These are phyloP conservation scores for Chlorella variabilis DNA, from an alignment of 163 green algal genomes.

Conservation along the genomic window DNA sequence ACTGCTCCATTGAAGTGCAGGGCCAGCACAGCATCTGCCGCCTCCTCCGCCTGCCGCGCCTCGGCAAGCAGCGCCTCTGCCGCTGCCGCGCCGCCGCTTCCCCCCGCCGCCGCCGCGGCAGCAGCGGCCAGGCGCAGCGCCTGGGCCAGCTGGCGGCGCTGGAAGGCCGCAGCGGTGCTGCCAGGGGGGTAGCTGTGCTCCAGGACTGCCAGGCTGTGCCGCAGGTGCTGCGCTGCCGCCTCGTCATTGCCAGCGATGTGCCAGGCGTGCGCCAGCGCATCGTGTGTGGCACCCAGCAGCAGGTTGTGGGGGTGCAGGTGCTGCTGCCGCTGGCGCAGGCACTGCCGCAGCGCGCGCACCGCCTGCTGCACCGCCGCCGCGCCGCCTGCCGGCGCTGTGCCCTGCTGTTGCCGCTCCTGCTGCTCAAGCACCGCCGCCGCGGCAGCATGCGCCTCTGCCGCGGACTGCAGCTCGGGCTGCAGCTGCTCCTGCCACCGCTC, in stretches of 20 bases:
- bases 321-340: conserved; percentile 26
- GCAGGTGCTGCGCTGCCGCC: conserved; percentile 21
- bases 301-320: conserved; percentile 42
- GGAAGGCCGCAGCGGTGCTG: conserved; percentile 30
- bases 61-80: background rate
- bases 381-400: background rate
- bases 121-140: conserved; percentile 24
- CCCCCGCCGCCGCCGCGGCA: background rate
- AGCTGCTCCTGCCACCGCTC: conserved; percentile 24
- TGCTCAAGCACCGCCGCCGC: conserved; percentile 23
- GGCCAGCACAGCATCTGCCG: conserved; percentile 7
- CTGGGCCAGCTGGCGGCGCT: conserved; percentile 30
- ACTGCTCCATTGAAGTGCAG: too few species aligned
- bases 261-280: conserved; percentile 33
- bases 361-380: conserved; percentile 8
- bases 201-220: conserved; percentile 23
- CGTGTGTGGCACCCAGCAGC: conserved; percentile 44
- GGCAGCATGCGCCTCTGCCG: background rate
- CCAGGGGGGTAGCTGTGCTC: conserved; percentile 18
- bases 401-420: conserved; percentile 11
- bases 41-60: conserved; percentile 4
- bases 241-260: background rate
- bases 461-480: conserved; percentile 20
- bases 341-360: conserved; percentile 27
- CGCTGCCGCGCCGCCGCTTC: background rate